Conservation (phyloP, 768 basidiomycete genomes). For the Lactifluus subvellereus region DNA sequence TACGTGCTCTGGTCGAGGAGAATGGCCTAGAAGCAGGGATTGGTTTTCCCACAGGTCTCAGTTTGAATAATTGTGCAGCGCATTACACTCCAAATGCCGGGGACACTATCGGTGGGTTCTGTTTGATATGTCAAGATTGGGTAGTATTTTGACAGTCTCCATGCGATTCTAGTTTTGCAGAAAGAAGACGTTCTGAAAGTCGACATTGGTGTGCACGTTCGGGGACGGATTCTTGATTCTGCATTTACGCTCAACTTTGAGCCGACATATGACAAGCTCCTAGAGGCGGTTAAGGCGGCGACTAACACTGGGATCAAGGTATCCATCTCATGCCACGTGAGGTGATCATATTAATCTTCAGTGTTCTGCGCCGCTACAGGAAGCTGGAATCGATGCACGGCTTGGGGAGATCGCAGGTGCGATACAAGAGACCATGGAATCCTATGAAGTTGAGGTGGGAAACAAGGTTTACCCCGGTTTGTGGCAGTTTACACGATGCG, state of each 20-base stretch:
- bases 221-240: constrained; percentile 91
- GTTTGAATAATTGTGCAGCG: constrained; percentile 90
- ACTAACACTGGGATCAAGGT: constrained; percentile 90
- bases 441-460: constrained; percentile 91
- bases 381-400: constrained; percentile 93
- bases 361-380: constrained; percentile 40
- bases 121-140: not conserved
- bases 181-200: constrained; percentile 90
- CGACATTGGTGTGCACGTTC: constrained; percentile 95
- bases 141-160: not conserved
- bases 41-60: constrained; percentile 95
- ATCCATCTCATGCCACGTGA: not conserved
- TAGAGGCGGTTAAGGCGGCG: constrained; percentile 90
- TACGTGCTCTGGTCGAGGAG: constrained; percentile 87
- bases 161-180: constrained; percentile 54
- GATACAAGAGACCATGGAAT: constrained; percentile 99
- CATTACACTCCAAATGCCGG: constrained; percentile 96
- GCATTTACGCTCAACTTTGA: constrained; percentile 92
- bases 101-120: constrained; percentile 64
- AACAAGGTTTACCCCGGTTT: constrained; percentile 77
- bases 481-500: constrained; percentile 9
- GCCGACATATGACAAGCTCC: constrained; percentile 80
- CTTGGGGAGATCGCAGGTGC: constrained; percentile 86
- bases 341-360: constrained; percentile 2
- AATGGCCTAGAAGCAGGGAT: constrained; percentile 79